phyloP scores from a whole-genome alignment of 129 eudicot genomes.

The Artemisia argyi region DNA sequence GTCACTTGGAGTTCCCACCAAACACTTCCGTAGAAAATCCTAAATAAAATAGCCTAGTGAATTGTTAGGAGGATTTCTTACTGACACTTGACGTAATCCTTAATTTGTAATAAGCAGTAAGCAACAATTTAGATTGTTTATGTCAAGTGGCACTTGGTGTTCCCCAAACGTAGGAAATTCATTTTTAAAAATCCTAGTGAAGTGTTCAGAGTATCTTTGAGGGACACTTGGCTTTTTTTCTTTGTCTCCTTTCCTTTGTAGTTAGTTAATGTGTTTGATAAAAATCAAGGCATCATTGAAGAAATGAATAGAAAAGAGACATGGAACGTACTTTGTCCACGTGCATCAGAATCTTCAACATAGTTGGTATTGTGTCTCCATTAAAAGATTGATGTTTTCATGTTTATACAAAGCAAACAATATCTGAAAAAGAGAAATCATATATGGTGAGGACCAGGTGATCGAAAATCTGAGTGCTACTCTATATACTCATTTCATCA shows the following conservation, averaged over 20 bases:
- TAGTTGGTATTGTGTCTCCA: slow-evolving; percentile 19
- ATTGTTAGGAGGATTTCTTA: slow-evolving; percentile 31
- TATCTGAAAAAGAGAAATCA: no score
- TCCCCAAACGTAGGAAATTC: slow-evolving; percentile 22
- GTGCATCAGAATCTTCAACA: slow-evolving; percentile 12
- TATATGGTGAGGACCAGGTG: slow-evolving; percentile 19
- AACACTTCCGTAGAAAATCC: slow-evolving; percentile 26
- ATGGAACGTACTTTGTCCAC: no score
- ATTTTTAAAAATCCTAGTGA: not conserved
- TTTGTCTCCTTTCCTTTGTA: not conserved
- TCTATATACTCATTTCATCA: slow-evolving; percentile 24
- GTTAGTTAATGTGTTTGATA: not conserved
- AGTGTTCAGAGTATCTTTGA: slow-evolving; percentile 18
- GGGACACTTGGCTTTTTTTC: no score
- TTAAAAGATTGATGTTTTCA: not conserved
- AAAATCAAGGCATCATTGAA: not conserved
- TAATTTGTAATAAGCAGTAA: not conserved
- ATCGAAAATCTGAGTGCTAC: not conserved
- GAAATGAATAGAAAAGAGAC: slow-evolving; percentile 6
- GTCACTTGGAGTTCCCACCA: slow-evolving; percentile 26
- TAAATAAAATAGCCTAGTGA: slow-evolving; percentile 2
- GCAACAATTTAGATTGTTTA: not conserved
- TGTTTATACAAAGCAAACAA: no score
- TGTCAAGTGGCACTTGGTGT: slow-evolving; percentile 20
- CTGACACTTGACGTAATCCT: slow-evolving; percentile 20